Base-by-base conservation (phyloP, 1,284 basidiomycete genomes). In the Pyrrhoderma noxium region DNA sequence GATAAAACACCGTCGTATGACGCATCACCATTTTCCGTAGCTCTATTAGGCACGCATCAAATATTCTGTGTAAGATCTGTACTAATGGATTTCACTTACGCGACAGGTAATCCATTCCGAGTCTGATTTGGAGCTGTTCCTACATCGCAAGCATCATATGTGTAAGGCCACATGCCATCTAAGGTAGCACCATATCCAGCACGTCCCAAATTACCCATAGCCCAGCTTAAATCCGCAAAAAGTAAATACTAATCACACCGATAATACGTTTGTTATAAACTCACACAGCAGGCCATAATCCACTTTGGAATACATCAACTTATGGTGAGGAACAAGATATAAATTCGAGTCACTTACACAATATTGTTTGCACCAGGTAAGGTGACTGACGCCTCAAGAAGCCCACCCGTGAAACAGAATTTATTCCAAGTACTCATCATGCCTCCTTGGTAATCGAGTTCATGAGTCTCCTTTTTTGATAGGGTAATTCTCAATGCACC, bases 341-440 rank as follows among this genome's bases (percentile, higher is more conserved):
- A 25, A 3, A 38, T 21, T 8, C 21, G 16, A 14, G 25, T n/a
- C 8, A 46, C 48, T 1, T 47, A 51, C 53, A 58, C 45, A 37
- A 77, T 56, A 51, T 73, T 73, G 60, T 76, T 80, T 14, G 69
- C 68, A 0, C 94, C 95, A 0, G 95, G 94, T 7, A 97, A 70
- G n/a, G 76, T 78, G n/a, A 93, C 81, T 4, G 76, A 74, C 3
- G 77, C 75, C 60, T 85, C 77, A 43, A 92, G 68, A 53, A 89
- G 70, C 19, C 89, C 89, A 34, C 91, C 90, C 1, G 88, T 93
- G 69, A 97, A 97, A 68, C 94, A 97, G 61, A 97, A 89, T 66
- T 96, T 92, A 66, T 93, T 93, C 90, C 90, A 92, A 8, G 76
- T 77, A 22, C 81, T 70, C 61, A 90, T 68, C 73, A 83, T 72